These are phyloP conservation scores for Scedosporium boydii DNA, from an alignment of 2,329 filamentous ascomycete species.

Conservation along the genomic window DNA sequence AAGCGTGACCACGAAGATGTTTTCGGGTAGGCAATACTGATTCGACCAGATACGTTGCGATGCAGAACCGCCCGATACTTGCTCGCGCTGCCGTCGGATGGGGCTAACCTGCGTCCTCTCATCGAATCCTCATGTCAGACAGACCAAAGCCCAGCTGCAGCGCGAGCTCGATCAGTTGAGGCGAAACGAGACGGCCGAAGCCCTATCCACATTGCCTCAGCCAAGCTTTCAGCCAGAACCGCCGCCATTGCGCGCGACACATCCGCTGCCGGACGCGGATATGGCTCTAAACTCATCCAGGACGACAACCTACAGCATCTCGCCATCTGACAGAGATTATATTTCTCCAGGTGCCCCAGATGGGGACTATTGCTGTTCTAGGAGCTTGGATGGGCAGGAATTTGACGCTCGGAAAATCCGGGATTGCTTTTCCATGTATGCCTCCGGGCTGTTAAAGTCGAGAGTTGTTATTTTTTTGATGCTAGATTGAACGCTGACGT, in stretches of 20 bases:
- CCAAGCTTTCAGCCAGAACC: too few species aligned
- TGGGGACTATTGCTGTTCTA: background rate
- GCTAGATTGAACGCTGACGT: too few species aligned
- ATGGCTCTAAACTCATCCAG: too few species aligned
- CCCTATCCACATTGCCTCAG: background rate
- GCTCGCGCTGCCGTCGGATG: slow-evolving; percentile 11
- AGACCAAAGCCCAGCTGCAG: slow-evolving; percentile 11
- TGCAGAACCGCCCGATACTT: slow-evolving; percentile 9
- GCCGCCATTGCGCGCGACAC: too few species aligned
- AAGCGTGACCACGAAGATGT: too few species aligned
- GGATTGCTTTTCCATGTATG: background rate
- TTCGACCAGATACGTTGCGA: slow-evolving; percentile 9
- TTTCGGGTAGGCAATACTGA: background rate
- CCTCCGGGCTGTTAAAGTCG: too few species aligned
- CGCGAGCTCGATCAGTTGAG: slow-evolving; percentile 7
- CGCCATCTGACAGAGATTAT: background rate
- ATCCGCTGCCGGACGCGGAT: too few species aligned
- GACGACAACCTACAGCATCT: background rate
- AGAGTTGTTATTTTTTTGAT: too few species aligned
- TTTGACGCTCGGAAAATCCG: background rate
- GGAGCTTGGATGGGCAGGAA: background rate
- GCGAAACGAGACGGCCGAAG: background rate
- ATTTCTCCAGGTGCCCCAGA: background rate
- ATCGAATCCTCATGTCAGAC: slow-evolving; percentile 5
- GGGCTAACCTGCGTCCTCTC: slow-evolving; percentile 6